Base-by-base conservation (phyloP, 306 rosid species). In the Casuarina cunninghamiana region DNA sequence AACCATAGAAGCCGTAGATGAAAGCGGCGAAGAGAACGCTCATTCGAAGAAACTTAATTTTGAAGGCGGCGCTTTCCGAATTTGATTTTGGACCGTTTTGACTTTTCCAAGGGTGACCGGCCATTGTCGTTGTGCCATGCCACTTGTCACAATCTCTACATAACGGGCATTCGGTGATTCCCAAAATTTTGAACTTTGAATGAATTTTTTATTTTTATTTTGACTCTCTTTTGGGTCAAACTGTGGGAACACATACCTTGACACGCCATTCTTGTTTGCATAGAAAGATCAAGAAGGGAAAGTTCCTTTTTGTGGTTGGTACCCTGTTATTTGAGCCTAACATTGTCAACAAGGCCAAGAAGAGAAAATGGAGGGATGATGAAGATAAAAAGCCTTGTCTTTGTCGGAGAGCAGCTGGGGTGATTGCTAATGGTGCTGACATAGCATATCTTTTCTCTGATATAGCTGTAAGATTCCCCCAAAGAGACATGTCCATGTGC, bases 21-120 rank as follows among this genome's bases (percentile, higher is more conserved):
- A 43, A 13, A 67, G 72, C 78, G 73, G 74, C 76, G 76, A 73
- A 55, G 78, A 2, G 39, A 3, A 80, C 87, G 87, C 84, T 76
- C 73, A 38, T 61, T 80, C 15, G 75, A 46, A 53, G 70, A 69
- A 74, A 55, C 74, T 76, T 35, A n/a, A 53, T 44, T 12, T 16
- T 11, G 8, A 4, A 67, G 71, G 71, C 71, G 49, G 71, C 50
- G 50, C 71, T 67, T 41, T 16, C 16, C 71, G 16, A 44, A 17
- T 67, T 67, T 67, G 50, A 67, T 42, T 67, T 67, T 67, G 41
- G 35, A 41, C 12, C 50, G 10, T 1, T 43, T 67, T 67, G 71
- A 67, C 71, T 67, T 17, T 67, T 41, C 3, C 10, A 3, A 42
- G 15, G 3, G 49, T 67, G 13, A 5, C 68, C 17, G 50, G 2